Base-by-base conservation (phyloP, 257 asterid species). In the Scutellaria baicalensis region DNA sequence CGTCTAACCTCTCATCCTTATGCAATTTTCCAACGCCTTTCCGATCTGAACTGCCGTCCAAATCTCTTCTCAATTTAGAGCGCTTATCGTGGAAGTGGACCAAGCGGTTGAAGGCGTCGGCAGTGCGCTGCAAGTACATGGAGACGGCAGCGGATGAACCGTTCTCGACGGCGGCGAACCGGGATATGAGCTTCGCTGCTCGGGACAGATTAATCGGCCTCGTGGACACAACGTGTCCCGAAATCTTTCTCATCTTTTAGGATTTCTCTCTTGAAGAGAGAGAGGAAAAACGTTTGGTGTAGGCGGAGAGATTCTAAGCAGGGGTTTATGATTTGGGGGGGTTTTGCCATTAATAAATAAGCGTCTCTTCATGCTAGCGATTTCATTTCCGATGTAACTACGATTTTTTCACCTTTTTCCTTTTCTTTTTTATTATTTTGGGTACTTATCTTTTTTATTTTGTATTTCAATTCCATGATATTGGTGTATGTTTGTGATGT, bases 61-160 rank as follows among this genome's bases (percentile, higher is more conserved):
- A 27, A 27, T 27, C 33, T 27, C 33, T 27, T 9, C 69, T 31
- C 0, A 17, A 16, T 42, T 42, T 48, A 16, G 51, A n/a, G 40
- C 54, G 61, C 71, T 76, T 78, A 17, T 49, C 69, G 64, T 81
- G 95, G 54, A 80, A 70, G 35, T 79, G 80, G 44, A 83, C 84
- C 44, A 90, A 70, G 13, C 40, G 61, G 52, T 80, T 77, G 79
- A 86, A 86, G 47, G 93, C 83, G 3, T 84, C 78, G 2, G 90
- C 73, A 18, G 87, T 47, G 43, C 87, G 83, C 40, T 66, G 51
- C 72, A 66, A 20, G 51, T 66, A 66, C 21, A 66, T 1, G 42
- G 72, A 66, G 9, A 66, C 63, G 1, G 72, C 62, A 1, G 72
- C 23, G 51, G 72, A 66, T 51, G 63, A 51, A 42, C 63, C 72